Evolutionary conservation across 2,329 filamentous ascomycete species (phyloP), one percentile per base, ranked within the genome.

Genomic region (Fusarium nematophilum): DNA sequence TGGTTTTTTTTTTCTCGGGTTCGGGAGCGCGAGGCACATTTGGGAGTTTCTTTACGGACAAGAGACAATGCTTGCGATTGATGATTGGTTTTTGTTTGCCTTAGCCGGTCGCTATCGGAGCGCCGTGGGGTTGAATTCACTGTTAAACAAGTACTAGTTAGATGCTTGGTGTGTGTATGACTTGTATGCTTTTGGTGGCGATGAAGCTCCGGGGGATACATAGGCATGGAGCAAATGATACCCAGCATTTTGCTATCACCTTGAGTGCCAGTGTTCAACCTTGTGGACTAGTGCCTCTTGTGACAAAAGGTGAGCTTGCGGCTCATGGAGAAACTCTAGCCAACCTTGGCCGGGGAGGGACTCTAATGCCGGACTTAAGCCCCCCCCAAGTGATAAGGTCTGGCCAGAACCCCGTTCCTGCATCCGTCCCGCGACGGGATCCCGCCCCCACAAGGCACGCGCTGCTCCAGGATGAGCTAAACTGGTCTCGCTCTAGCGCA

Each of bases 161-260:
- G 65, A 59, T 47, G 53, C 53, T 53, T 61, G 43, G 34, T 57
- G 50, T 56, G 47, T 38, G n/a, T n/a, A n/a, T n/a, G n/a, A n/a
- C 15, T 51, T 55, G 48, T 48, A 38, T 55, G 31, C 38, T 34
- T 34, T 31, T 39, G 54, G 53, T 30, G 54, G 53, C 30, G 57
- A 67, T 39, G 50, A 53, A 50, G 52, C 53, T 62, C n/a, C 43
- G 15, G 53, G 55, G 61, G n/a, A 51, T 53, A 53, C 48, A 63
- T 50, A 61, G 52, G 46, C 50, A 47, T 46, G 37, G 59, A 64
- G 53, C 62, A 65, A 67, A 69, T 69, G 66, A 69, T 69, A 69
- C 66, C 66, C 66, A 69, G 55, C 57, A 42, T 58, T 69, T 69
- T 66, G 57, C 54, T 58, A 54, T 40, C 15, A 17, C 26, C 11